Evolutionary conservation across 2,329 filamentous ascomycete species (phyloP), one percentile per base, ranked within the genome.

Genomic region (Epicoccum sorghinum): DNA sequence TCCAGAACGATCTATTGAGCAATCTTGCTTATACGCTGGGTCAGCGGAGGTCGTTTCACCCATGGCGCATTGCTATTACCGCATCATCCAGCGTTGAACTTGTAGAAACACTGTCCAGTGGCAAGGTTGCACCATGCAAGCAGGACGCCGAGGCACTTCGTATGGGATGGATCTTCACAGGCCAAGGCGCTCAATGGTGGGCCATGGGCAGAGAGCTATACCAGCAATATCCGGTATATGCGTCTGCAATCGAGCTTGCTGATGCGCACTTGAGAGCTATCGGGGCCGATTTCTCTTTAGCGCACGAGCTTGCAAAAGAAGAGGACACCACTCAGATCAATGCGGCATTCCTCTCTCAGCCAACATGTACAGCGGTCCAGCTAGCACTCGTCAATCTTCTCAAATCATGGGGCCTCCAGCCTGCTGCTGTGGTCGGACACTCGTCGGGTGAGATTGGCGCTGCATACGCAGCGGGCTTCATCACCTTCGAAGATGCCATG

Each of bases 391-490:
- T 64, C 0, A 61, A 69, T 18, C 54, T 72, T 1, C 53, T 71
- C 3, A 37, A 36, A 13, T 62, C 65, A 2, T 72, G 70, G 70
- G 57, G 57, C 4, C 52, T 72, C 7, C 14, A 14, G 1, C 64
- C 69, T 9, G 33, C 48, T 1, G 60, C 66, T 3, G 70, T 72
- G 27, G 55, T 60, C 7, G 70, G 70, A 3, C 70, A 73, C 45
- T 70, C 67, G 0, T 64, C 59, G 22, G 70, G 70, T 4, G 70
- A 73, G 30, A 71, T 73, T 29, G 70, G 57, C 2, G 67, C 67
- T 22, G 60, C 67, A n/a, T 55, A 55, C 14, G 25, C 29, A 23
- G 67, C 66, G 4, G 45, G 69, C 63, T 23, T 70, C 63, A 6
- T 62, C 29, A 38, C 13, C 52, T 23, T 44, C 18, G 27, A 33